These are phyloP conservation scores for Plasmodium cynomolgi DNA, from an alignment of 169 alveolate species.

Conservation along the genomic window DNA sequence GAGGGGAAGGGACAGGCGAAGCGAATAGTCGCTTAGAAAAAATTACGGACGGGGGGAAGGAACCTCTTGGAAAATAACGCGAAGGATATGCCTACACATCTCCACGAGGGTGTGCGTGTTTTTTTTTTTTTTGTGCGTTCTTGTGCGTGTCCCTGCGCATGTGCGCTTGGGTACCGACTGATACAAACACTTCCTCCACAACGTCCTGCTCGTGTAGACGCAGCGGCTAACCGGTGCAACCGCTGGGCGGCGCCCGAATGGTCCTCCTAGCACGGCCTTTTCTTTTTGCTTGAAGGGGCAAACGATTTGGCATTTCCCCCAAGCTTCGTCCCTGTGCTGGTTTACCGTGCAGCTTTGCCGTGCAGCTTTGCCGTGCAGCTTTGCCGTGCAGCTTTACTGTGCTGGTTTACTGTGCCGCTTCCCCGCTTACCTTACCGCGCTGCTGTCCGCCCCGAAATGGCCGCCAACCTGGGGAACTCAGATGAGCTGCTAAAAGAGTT, in stretches of 20 bases:
- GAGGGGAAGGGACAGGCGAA: not conserved
- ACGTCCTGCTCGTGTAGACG: not conserved
- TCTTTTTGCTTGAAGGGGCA: not conserved
- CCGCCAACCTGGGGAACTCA: conserved; percentile 5
- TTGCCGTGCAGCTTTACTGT: not conserved
- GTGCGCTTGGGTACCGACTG: not conserved
- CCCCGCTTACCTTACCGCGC: not conserved
- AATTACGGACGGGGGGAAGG: not conserved
- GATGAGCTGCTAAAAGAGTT: conserved; percentile 52
- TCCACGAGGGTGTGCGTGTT: not conserved
- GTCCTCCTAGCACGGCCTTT: not conserved
- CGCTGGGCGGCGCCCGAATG: not conserved
- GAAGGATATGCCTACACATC: not conserved
- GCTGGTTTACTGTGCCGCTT: not conserved
- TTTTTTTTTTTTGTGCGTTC: too few relatives aligned
- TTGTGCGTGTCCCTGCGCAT: not conserved
- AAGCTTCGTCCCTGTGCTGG: not conserved
- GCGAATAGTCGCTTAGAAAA: not conserved
- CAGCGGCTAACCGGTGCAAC: not conserved
- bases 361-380: not conserved
- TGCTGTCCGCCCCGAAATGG: conserved; percentile 16
- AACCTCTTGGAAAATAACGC: not conserved
- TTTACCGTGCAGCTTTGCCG: not conserved
- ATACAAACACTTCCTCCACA: not conserved
- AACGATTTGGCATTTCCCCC: not conserved